Base-by-base conservation (phyloP, 1,284 basidiomycete species). In the Moniliella sp. region DNA sequence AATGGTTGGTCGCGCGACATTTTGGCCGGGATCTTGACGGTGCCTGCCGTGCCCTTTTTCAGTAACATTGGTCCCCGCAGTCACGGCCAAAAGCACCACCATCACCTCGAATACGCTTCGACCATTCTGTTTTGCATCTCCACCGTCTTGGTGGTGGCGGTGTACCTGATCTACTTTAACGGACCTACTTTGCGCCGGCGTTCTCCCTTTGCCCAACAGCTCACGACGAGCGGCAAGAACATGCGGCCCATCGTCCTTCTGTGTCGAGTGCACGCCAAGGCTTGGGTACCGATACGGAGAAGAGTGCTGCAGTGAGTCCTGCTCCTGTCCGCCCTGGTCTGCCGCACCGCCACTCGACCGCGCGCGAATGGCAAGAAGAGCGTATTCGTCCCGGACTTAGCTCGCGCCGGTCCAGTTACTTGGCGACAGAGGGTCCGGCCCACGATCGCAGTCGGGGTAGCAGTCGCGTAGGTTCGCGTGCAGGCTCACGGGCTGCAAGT, bases 1-100 rank as follows among this genome's bases (percentile, higher is more conserved):
- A 61, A 61, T 30, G 59, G 48, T 5, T 43, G 55, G 10, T 45
- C 52, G 0, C 34, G 58, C 28, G 54, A 59, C 28, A 45, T 63
- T 40, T 44, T 66, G 1, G 63, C 64, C 3, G 64, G 64, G 45
- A 43, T 64, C 18, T 55, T 61, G 4, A 59, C 62, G 18, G 53
- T 65, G 53, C 63, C 61, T 35, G 50, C 63, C 2, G 55, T 53
- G 1, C 62, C 64, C 1, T 51, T 66, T 31, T 65, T 52, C n/a
- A n/a, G n/a, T n/a, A n/a, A n/a, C n/a, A n/a, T n/a, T n/a, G n/a
- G n/a, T n/a, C n/a, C n/a, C n/a, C n/a, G n/a, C n/a, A n/a, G n/a
- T n/a, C n/a, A n/a, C n/a, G n/a, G n/a, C n/a, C n/a, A n/a, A n/a
- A n/a, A n/a, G n/a, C n/a, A n/a, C n/a, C n/a, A n/a, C n/a, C n/a